Conservation (phyloP, 805 yeast genomes). For the Saccharomycopsis sp. region DNA sequence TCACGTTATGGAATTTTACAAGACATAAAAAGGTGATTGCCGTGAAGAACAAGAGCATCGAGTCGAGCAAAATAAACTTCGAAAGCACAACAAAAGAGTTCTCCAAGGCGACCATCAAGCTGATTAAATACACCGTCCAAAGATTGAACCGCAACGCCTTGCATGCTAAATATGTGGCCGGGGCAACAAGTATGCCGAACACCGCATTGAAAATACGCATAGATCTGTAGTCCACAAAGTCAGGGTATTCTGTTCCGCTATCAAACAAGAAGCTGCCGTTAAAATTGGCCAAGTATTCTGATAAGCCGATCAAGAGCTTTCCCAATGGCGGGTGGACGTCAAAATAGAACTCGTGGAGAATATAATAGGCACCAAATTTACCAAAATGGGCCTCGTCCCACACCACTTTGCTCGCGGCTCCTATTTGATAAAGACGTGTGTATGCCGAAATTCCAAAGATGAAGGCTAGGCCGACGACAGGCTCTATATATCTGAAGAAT, state of each 20-base stretch:
- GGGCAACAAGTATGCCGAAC: constrained; percentile 61
- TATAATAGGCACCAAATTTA: constrained; percentile 74
- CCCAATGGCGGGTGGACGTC: constrained; percentile 90
- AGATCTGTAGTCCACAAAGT: constrained; percentile 47
- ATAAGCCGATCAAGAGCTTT: constrained; percentile 69
- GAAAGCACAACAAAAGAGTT: constrained; percentile 64
- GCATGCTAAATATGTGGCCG: constrained; percentile 65
- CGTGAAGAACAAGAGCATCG: constrained; percentile 71
- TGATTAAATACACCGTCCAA: constrained; percentile 51
- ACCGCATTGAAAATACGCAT: constrained; percentile 71
- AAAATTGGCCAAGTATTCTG: constrained; percentile 79
- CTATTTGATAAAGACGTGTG: constrained; percentile 56
- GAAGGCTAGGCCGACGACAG: constrained; percentile 36
- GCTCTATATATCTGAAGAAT: constrained; percentile 24
- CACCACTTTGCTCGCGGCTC: constrained; percentile 51
- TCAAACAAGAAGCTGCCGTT: constrained; percentile 64
- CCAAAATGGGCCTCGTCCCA: constrained; percentile 95
- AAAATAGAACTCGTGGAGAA: constrained; percentile 73
- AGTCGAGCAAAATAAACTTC: constrained; percentile 69
- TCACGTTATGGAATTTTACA: constrained; percentile 40
- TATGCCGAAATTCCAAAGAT: constrained; percentile 42
- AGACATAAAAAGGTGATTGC: constrained; percentile 60
- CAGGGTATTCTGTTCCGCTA: constrained; percentile 60
- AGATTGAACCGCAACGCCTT: constrained; percentile 48
- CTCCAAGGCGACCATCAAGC: constrained; percentile 60